These are phyloP conservation scores for Fusarium caatingaense DNA, from an alignment of 2,329 filamentous ascomycete genomes.

Conservation along the genomic window DNA sequence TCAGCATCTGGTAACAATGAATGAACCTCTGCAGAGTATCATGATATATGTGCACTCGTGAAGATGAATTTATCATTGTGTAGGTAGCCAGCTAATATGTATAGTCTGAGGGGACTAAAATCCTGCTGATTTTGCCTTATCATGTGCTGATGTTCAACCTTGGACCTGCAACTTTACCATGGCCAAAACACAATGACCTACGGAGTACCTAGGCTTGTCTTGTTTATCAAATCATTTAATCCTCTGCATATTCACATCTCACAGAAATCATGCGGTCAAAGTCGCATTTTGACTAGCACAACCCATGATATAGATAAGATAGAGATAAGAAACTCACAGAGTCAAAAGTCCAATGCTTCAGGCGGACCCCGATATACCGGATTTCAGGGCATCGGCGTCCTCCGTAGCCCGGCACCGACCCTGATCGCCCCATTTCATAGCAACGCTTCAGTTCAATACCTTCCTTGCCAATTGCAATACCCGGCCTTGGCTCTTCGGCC, in stretches of 20 bases:
- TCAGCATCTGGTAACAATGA: not conserved
- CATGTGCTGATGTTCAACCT: not conserved
- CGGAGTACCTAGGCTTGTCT: not conserved
- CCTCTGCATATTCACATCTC: not conserved
- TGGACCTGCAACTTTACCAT: slow-evolving; percentile 1
- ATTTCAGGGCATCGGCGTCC: slow-evolving; percentile 44
- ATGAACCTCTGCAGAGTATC: not conserved
- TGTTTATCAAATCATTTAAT: not conserved
- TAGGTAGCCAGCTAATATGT: not conserved
- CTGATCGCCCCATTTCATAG: slow-evolving; percentile 43
- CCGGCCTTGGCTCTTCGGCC: slow-evolving; percentile 32
- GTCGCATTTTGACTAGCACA: slow-evolving; percentile 13
- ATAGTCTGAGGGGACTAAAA: no score
- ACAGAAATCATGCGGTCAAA: slow-evolving; percentile 35
- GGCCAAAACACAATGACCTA: not conserved
- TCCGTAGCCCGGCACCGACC: slow-evolving; percentile 43
- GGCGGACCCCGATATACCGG: slow-evolving; percentile 38
- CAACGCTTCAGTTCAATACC: slow-evolving; percentile 28
- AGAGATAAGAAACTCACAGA: slow-evolving; percentile 30
- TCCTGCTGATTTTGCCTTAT: not conserved
- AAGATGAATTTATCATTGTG: not conserved
- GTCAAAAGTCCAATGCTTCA: slow-evolving; percentile 11
- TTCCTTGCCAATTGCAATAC: slow-evolving; percentile 24
- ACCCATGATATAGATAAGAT: slow-evolving; percentile 23
- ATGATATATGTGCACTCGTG: not conserved